phyloP scores from a whole-genome alignment of 2,329 filamentous ascomycete species.

The Colletotrichum ledebouriae region DNA sequence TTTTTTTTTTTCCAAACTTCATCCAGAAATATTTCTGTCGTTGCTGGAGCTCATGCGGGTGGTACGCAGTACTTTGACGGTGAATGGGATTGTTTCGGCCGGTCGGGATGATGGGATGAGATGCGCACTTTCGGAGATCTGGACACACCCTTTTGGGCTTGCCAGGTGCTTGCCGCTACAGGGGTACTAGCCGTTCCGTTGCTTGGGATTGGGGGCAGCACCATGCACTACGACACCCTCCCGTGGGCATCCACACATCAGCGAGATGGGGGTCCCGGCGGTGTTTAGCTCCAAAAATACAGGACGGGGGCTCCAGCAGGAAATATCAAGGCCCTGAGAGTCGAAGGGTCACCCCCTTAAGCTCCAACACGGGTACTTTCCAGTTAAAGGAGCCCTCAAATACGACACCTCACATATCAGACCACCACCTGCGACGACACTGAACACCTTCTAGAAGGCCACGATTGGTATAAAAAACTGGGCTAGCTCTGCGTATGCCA shows the following conservation, averaged over 20 bases:
- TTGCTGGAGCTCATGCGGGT: slow-evolving; percentile 32
- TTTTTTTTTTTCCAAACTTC: too few species aligned
- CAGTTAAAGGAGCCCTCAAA: neutral
- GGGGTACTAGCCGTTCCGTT: slow-evolving; percentile 18
- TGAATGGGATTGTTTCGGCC: slow-evolving; percentile 39
- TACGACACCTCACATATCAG: neutral
- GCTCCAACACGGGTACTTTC: neutral
- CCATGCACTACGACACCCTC: slow-evolving; percentile 4
- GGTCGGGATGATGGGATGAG: slow-evolving; percentile 36
- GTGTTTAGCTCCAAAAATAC: neutral
- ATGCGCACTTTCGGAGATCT: slow-evolving; percentile 21
- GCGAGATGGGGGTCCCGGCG: neutral
- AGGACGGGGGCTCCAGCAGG: too few species aligned
- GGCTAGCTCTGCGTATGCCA: neutral
- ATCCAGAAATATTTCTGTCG: slow-evolving; percentile 4
- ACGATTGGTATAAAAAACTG: neutral
- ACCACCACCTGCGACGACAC: neutral
- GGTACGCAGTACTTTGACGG: slow-evolving; percentile 7
- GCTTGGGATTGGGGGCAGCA: slow-evolving; percentile 16
- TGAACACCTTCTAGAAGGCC: neutral
- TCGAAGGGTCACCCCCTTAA: slow-evolving; percentile 6
- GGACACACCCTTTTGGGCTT: slow-evolving; percentile 30
- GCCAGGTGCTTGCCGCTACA: slow-evolving; percentile 21
- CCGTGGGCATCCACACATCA: slow-evolving; percentile 16
- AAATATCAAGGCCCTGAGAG: slow-evolving; percentile 7